phyloP scores from a whole-genome alignment of 805 yeast genomes.

The Monosporozyma servazzii region DNA sequence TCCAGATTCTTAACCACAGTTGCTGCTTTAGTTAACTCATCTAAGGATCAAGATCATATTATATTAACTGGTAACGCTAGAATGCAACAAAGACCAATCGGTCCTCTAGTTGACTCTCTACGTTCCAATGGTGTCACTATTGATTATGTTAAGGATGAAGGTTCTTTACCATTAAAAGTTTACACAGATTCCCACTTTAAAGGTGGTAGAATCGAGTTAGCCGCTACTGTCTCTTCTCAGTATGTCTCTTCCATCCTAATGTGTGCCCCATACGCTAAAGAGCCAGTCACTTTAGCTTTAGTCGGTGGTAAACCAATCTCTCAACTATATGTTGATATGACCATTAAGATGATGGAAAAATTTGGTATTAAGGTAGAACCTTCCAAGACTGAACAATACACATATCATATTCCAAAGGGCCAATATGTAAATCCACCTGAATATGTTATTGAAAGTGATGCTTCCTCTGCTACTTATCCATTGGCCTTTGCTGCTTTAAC shows the following conservation, averaged over 20 bases:
- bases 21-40: conserved; percentile 66
- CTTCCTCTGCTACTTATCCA: conserved; percentile 96
- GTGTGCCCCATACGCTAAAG: conserved; percentile 94
- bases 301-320: conserved; percentile 97
- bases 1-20: conserved; percentile 89
- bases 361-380: conserved; percentile 75
- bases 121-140: conserved; percentile 69
- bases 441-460: conserved; percentile 91
- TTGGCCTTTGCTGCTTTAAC: conserved; percentile 95
- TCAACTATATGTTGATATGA: conserved; percentile 93
- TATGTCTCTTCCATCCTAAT: conserved; percentile 91
- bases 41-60: conserved; percentile 37
- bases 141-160: conserved; percentile 60
- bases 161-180: conserved; percentile 79
- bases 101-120: conserved; percentile 89
- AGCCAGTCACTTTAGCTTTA: conserved; percentile 77
- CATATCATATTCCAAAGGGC: conserved; percentile 86
- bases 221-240: conserved; percentile 95
- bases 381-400: conserved; percentile 63
- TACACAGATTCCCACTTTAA: conserved; percentile 59
- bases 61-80: conserved; percentile 87
- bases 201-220: conserved; percentile 89
- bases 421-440: conserved; percentile 70
- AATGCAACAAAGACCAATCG: conserved; percentile 96
- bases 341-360: conserved; percentile 85